Conservation (phyloP, 1,284 basidiomycete species). For the Leucoagaricus sp. region DNA sequence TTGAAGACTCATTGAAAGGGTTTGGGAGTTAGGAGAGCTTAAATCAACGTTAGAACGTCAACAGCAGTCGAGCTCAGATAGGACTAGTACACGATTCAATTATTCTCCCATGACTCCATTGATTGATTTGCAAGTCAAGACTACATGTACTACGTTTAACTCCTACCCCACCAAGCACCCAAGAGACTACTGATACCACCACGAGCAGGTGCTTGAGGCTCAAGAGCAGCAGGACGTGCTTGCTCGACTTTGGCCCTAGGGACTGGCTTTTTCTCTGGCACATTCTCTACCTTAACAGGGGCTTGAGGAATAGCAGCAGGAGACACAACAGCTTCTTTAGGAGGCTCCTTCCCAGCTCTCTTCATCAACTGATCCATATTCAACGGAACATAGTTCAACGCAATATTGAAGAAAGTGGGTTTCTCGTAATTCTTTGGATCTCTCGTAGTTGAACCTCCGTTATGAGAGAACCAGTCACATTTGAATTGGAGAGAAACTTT, state of each 20-base stretch:
- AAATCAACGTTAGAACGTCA: too few species aligned
- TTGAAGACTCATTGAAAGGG: too few species aligned
- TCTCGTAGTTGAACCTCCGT: conserved; percentile 56
- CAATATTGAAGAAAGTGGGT: conserved; percentile 90
- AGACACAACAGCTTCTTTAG: conserved; percentile 13
- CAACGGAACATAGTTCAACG: conserved; percentile 88
- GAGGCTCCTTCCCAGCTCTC: conserved; percentile 61
- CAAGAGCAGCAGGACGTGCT: conserved; percentile 29
- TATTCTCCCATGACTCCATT: too few species aligned
- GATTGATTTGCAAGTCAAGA: background rate
- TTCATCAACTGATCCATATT: conserved; percentile 78
- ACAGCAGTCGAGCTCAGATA: too few species aligned
- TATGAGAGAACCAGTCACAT: conserved; percentile 78
- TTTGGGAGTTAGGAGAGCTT: too few species aligned
- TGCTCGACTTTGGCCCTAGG: conserved; percentile 34
- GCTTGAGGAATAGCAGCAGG: background rate
- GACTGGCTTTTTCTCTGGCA: conserved; percentile 26
- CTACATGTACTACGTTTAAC: conserved; percentile 21
- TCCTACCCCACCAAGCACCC: conserved; percentile 48
- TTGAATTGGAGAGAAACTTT: conserved; percentile 62
- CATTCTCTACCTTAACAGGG: background rate
- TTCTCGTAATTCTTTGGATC: conserved; percentile 65
- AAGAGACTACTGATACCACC: conserved; percentile 42
- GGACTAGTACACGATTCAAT: too few species aligned
- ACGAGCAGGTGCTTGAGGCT: conserved; percentile 30